Conservation (phyloP, 495 filamentous ascomycete species). For the Neurospora discreta region DNA sequence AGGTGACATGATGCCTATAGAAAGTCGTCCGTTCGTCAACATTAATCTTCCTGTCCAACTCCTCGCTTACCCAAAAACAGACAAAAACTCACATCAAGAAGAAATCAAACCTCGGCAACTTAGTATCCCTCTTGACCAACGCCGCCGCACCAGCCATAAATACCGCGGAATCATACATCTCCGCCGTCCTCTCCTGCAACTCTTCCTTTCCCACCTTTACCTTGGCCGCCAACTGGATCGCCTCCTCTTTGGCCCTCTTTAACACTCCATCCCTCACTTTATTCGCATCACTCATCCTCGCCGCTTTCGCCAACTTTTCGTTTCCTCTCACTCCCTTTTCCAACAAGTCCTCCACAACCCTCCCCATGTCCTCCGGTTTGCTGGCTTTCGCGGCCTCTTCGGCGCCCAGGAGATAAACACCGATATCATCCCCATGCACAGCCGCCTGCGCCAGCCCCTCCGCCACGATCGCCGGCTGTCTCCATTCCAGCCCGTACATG, state of each 20-base stretch:
- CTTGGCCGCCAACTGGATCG: conserved; percentile 48
- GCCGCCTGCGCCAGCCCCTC: conserved; percentile 69
- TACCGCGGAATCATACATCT: conserved; percentile 62
- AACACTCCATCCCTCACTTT: conserved; percentile 60
- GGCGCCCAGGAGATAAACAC: conserved; percentile 35
- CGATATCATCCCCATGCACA: conserved; percentile 45
- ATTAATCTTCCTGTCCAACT: background rate
- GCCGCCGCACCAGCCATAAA: conserved; percentile 53
- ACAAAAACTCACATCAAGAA: conserved; percentile 49
- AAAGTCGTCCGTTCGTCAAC: background rate
- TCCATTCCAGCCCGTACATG: conserved; percentile 72
- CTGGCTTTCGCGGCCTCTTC: conserved; percentile 37
- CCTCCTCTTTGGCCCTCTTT: conserved; percentile 47
- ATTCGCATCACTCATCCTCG: conserved; percentile 42
- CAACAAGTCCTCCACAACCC: conserved; percentile 46
- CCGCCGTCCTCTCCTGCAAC: conserved; percentile 55
- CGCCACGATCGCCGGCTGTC: conserved; percentile 69
- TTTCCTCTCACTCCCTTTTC: conserved; percentile 42
- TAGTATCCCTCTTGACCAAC: conserved; percentile 36
- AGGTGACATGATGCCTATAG: conserved; percentile 33
- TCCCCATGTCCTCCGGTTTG: conserved; percentile 21
- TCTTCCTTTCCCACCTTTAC: conserved; percentile 41
- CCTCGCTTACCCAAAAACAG: background rate
- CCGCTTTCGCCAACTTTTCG: conserved; percentile 40
- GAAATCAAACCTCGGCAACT: conserved; percentile 67